Evolutionary conservation across 1,284 basidiomycete species (phyloP).

Genomic region (Ceratobasidium sp.): DNA sequence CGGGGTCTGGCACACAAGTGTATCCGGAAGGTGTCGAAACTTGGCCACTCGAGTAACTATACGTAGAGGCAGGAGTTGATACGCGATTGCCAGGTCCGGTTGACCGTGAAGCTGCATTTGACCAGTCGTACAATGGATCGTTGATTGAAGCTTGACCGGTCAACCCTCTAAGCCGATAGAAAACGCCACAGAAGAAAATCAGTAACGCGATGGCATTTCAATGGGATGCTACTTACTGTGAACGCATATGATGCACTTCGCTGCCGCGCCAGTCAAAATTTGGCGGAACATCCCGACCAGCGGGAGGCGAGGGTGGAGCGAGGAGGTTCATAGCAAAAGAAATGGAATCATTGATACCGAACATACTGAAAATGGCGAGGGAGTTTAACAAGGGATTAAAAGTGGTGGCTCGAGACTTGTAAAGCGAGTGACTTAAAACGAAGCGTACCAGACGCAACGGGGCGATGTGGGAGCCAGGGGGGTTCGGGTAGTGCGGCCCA

Average conservation of each 20-base stretch:
- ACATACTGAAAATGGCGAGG: neutral
- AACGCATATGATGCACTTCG: neutral
- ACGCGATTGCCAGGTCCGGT: neutral
- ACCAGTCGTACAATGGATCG: neutral
- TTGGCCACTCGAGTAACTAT: neutral
- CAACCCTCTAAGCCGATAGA: neutral
- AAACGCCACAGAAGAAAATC: no score
- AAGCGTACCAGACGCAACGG: neutral
- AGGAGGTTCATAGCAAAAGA: neutral
- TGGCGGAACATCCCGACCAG: neutral
- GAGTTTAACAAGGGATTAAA: no score
- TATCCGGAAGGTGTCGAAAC: neutral
- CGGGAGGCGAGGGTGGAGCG: neutral
- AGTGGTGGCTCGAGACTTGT: no score
- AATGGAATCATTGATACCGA: neutral
- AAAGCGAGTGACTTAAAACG: neutral
- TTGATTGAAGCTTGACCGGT: neutral
- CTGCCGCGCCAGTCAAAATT: neutral
- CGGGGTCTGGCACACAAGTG: neutral
- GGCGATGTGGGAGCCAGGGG: neutral
- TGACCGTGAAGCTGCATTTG: neutral
- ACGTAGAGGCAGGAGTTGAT: neutral
- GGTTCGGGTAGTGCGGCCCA: neutral
- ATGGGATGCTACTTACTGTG: no score
- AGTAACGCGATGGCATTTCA: no score